Evolutionary conservation across 2,329 filamentous ascomycete genomes (phyloP).

Genomic region (Xylariales sp.): DNA sequence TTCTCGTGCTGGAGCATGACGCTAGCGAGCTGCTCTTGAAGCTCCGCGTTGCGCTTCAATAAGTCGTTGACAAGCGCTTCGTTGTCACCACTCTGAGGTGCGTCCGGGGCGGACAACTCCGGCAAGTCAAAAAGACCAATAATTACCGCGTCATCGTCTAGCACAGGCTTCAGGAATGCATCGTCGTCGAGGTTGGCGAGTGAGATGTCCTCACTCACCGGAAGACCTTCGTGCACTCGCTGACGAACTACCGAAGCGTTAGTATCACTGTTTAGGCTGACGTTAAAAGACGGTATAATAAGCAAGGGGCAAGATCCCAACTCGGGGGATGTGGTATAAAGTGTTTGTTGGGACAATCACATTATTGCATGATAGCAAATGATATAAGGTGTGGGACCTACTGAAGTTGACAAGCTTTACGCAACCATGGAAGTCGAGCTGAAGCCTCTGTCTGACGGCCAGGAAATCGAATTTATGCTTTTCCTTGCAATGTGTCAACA

Average conservation of each 20-base stretch:
- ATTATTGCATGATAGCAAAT: not conserved
- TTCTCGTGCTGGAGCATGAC: constrained; percentile 71
- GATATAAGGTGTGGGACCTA: constrained; percentile 43
- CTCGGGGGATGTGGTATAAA: not conserved
- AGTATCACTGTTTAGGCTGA: constrained; percentile 2
- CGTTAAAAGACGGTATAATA: not conserved
- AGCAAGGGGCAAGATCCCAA: not conserved
- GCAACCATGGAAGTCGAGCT: constrained; percentile 77
- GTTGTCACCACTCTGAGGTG: constrained; percentile 44
- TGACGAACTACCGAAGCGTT: constrained; percentile 57
- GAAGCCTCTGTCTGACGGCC: constrained; percentile 65
- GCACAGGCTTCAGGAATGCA: constrained; percentile 81
- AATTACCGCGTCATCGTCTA: constrained; percentile 90
- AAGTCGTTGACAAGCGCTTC: constrained; percentile 54
- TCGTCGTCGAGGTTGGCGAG: constrained; percentile 78
- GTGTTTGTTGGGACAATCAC: not conserved
- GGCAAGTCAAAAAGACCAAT: constrained; percentile 86
- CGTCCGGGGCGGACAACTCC: constrained; percentile 51
- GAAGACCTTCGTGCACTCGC: constrained; percentile 56
- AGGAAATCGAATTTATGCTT: constrained; percentile 75
- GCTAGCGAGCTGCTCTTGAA: constrained; percentile 70
- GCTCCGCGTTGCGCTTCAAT: constrained; percentile 62
- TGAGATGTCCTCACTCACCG: constrained; percentile 69
- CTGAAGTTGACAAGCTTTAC: constrained; percentile 81
- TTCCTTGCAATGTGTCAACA: constrained; percentile 76